phyloP scores from a whole-genome alignment of 2,329 filamentous ascomycete species.

The Ceratocystis ficicola region DNA sequence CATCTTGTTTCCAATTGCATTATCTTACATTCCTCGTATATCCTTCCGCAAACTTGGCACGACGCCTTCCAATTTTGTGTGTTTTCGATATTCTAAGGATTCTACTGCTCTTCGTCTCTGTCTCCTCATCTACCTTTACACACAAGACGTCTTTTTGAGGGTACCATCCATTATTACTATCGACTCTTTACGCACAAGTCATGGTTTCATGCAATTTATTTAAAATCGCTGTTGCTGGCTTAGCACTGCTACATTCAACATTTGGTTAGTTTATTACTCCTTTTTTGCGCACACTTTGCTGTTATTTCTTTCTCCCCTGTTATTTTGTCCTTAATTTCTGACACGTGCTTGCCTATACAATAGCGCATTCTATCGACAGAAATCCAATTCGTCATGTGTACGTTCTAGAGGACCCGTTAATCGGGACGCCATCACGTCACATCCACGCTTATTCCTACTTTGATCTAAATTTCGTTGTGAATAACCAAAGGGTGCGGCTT shows the following conservation, averaged over 20 bases:
- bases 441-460: slow-evolving; percentile 74
- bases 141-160: background rate
- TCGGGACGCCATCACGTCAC: slow-evolving; percentile 66
- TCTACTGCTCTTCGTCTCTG: background rate
- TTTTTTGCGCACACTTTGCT: background rate
- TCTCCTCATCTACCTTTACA: background rate
- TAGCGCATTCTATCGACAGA: slow-evolving; percentile 59
- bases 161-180: background rate
- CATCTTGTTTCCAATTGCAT: background rate
- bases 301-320: background rate
- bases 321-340: background rate
- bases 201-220: slow-evolving; percentile 14
- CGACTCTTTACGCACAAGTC: slow-evolving; percentile 7
- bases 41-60: background rate
- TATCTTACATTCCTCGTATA: slow-evolving; percentile 3
- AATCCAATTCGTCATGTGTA: slow-evolving; percentile 67
- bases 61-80: background rate
- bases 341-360: slow-evolving; percentile 12
- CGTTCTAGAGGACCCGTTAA: slow-evolving; percentile 58
- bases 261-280: slow-evolving; percentile 14
- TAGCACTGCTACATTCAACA: slow-evolving; percentile 18
- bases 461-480: slow-evolving; percentile 68
- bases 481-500: slow-evolving; percentile 62
- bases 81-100: background rate
- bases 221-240: slow-evolving; percentile 10